Conservation (phyloP, 2,329 filamentous ascomycete species). For the Colletotrichum cereale region DNA sequence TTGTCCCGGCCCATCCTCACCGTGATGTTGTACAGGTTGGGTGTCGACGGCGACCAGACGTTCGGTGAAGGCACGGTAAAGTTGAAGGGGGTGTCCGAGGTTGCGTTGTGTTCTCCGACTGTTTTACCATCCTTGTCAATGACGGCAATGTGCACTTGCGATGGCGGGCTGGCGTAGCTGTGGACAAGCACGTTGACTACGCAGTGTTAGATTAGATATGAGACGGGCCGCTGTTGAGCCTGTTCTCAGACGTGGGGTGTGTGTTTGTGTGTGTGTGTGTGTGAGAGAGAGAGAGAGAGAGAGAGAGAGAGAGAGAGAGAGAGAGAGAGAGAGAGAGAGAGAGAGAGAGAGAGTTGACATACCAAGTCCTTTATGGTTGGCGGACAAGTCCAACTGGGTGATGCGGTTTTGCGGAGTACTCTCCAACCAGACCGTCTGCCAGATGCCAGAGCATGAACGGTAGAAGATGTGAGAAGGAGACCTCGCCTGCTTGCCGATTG, state of each 20-base stretch:
- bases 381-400: slow-evolving; percentile 69
- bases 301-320: too few species aligned
- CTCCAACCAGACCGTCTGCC: slow-evolving; percentile 80
- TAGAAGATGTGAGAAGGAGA: slow-evolving; percentile 76
- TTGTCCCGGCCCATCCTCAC: slow-evolving; percentile 65
- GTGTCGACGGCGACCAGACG: slow-evolving; percentile 75
- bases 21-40: slow-evolving; percentile 73
- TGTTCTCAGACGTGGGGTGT: neutral
- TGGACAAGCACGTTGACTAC: slow-evolving; percentile 69
- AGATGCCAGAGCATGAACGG: slow-evolving; percentile 79
- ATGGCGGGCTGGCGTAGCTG: slow-evolving; percentile 54
- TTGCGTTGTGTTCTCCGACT: slow-evolving; percentile 58
- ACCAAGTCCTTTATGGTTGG: slow-evolving; percentile 67
- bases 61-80: slow-evolving; percentile 67
- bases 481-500: slow-evolving; percentile 74
- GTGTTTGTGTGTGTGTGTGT: too few species aligned
- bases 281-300: too few species aligned
- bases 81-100: slow-evolving; percentile 63
- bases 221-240: neutral
- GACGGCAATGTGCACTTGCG: slow-evolving; percentile 53
- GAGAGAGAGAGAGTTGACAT: too few species aligned
- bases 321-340: too few species aligned
- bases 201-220: slow-evolving; percentile 13
- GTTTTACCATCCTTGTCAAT: slow-evolving; percentile 52
- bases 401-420: slow-evolving; percentile 70